Evolutionary conservation across 805 yeast species (phyloP).

Genomic region (Starmerella stellata): DNA sequence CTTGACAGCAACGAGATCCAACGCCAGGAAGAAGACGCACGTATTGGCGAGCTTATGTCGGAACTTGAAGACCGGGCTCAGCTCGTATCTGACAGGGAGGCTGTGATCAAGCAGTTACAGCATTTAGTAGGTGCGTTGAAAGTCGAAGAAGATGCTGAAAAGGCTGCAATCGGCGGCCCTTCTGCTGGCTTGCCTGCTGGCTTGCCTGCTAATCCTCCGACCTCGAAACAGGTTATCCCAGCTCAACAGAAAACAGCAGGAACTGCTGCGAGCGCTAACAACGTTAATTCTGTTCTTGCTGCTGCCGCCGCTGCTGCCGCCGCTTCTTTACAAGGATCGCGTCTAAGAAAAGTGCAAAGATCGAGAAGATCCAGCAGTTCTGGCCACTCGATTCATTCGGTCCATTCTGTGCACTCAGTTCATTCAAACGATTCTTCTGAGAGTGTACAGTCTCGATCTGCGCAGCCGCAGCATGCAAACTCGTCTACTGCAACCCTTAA

Average conservation of each 20-base stretch:
- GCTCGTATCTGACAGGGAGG: conserved; percentile 5
- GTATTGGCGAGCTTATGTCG: conserved; percentile 11
- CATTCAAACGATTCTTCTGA: too few relatives aligned
- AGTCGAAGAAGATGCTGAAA: conserved; percentile 4
- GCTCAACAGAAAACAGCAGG: background rate
- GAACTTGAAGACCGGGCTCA: conserved; percentile 12
- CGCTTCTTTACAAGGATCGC: too few relatives aligned
- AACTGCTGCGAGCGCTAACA: background rate
- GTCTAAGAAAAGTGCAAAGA: too few relatives aligned
- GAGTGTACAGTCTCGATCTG: background rate
- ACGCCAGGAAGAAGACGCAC: conserved; percentile 20
- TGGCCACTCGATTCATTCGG: background rate
- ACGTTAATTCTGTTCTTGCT: too few relatives aligned
- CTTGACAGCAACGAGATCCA: conserved; percentile 45
- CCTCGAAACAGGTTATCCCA: background rate
- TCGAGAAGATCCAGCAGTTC: background rate
- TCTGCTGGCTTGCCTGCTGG: too few relatives aligned
- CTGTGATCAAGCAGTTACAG: conserved; percentile 4
- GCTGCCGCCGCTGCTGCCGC: too few relatives aligned
- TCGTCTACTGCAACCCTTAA: background rate
- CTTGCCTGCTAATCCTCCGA: too few relatives aligned
- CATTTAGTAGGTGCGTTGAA: conserved; percentile 7
- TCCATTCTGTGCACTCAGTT: too few relatives aligned
- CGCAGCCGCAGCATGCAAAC: background rate
- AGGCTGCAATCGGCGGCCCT: too few relatives aligned